A percentile compares a stretch with the other conserved stretches of the same genome.
Evolutionary conservation across 805 yeast species (phyloP).

Genomic region (Cephaloascus fragrans): DNA sequence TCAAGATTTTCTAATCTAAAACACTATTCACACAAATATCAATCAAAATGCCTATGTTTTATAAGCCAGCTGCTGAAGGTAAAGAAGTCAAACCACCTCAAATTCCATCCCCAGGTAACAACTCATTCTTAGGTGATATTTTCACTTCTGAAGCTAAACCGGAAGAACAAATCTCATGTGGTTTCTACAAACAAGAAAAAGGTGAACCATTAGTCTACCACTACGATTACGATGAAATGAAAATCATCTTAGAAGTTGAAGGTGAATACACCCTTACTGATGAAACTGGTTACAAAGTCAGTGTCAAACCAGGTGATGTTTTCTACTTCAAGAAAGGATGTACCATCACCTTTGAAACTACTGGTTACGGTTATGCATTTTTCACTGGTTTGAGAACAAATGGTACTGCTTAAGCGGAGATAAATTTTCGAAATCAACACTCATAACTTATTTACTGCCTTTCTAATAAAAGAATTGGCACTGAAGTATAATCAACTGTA

Average conservation of each 20-base stretch:
- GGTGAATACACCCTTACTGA: slow-evolving; percentile 57
- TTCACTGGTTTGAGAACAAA: slow-evolving; percentile 51
- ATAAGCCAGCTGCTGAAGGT: slow-evolving; percentile 44
- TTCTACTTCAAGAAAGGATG: slow-evolving; percentile 61
- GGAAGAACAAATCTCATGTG: slow-evolving; percentile 53
- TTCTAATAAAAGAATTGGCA: too few relatives aligned
- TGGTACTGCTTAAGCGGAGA: slow-evolving; percentile 22
- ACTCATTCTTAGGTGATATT: slow-evolving; percentile 60
- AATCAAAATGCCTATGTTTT: slow-evolving; percentile 44
- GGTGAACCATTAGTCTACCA: slow-evolving; percentile 63
- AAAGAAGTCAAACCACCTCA: slow-evolving; percentile 45
- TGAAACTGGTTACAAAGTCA: slow-evolving; percentile 50
- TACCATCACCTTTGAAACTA: slow-evolving; percentile 49
- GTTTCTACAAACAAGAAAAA: slow-evolving; percentile 60
- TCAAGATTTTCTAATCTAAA: too few relatives aligned
- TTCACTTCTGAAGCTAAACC: slow-evolving; percentile 51
- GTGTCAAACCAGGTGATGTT: slow-evolving; percentile 56
- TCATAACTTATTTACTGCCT: too few relatives aligned
- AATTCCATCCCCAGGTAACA: slow-evolving; percentile 56
- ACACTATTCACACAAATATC: too few relatives aligned
- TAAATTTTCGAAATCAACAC: too few relatives aligned
- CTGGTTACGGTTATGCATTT: slow-evolving; percentile 58
- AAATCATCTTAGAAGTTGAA: slow-evolving; percentile 56
- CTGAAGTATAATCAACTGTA: too few relatives aligned
- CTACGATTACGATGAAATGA: slow-evolving; percentile 62